Percentiles rank a stretch among this genome's conserved stretches.
Evolutionary conservation across 371 early-diverging fungal genomes (phyloP).

Genomic region (Rhizomucor miehei): DNA sequence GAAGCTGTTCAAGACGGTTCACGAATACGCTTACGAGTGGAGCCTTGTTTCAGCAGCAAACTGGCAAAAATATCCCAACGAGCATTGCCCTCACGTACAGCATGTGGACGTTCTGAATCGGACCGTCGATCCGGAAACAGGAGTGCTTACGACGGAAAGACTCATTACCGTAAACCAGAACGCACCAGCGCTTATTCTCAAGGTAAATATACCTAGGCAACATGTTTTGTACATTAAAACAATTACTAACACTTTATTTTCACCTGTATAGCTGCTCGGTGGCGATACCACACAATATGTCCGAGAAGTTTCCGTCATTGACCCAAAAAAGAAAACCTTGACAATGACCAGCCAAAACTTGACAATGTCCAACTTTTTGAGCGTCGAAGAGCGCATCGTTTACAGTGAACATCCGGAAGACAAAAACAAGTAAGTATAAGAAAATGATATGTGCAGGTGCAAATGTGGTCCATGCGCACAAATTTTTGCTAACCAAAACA

Average conservation of each 20-base stretch:
- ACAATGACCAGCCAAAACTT: conserved; percentile 75
- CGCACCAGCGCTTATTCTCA: conserved; percentile 72
- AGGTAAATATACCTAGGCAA: conserved; percentile 29
- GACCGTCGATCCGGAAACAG: conserved; percentile 77
- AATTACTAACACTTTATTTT: neutral
- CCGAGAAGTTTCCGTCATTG: conserved; percentile 82
- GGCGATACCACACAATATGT: conserved; percentile 72
- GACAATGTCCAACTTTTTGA: conserved; percentile 72
- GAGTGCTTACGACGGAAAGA: conserved; percentile 85
- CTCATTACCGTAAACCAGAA: conserved; percentile 86
- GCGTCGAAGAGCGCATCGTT: conserved; percentile 81
- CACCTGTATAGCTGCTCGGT: conserved; percentile 55
- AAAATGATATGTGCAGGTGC: neutral
- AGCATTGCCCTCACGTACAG: conserved; percentile 84
- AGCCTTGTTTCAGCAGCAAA: conserved; percentile 84
- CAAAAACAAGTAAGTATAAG: conserved; percentile 30
- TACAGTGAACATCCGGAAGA: conserved; percentile 63
- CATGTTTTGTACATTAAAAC: neutral
- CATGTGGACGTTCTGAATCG: conserved; percentile 88
- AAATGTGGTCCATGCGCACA: too few species aligned
- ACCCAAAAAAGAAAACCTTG: conserved; percentile 71
- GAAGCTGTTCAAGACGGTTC: conserved; percentile 75
- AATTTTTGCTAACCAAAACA: neutral
- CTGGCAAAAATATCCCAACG: conserved; percentile 98
- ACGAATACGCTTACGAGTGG: conserved; percentile 80